Evolutionary conservation across 345 rosid genomes (phyloP).

Genomic region (Salix caprea): DNA sequence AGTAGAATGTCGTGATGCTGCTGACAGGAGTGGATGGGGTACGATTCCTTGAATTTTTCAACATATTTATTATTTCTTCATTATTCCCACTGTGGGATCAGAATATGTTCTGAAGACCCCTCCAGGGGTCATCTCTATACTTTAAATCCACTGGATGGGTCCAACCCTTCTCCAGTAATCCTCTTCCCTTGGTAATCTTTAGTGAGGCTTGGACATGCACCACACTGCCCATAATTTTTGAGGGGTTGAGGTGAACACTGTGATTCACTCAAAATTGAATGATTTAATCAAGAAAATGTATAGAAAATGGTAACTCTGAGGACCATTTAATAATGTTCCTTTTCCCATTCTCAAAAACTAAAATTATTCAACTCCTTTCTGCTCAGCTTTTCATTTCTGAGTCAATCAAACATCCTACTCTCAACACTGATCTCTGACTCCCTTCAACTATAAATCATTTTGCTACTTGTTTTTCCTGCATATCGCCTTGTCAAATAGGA

Average conservation of each 20-base stretch:
- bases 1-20: conserved; percentile 92
- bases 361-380: too few relatives aligned
- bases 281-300: too few relatives aligned
- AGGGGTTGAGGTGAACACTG: neutral
- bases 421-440: too few relatives aligned
- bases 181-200: neutral
- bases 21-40: conserved; percentile 89
- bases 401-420: too few relatives aligned
- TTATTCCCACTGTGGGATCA: neutral
- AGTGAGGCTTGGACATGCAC: neutral
- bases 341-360: too few relatives aligned
- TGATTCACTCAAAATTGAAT: too few relatives aligned
- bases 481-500: too few relatives aligned
- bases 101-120: neutral
- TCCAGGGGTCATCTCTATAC: neutral
- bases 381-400: too few relatives aligned
- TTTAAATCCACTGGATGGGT: neutral
- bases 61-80: neutral
- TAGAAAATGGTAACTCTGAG: too few relatives aligned
- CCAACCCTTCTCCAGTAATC: neutral
- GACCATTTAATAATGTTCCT: too few relatives aligned
- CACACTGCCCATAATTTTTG: neutral
- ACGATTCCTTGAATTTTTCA: conserved; percentile 12
- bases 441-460: too few relatives aligned
- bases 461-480: too few relatives aligned